Evolutionary conservation across 805 yeast genomes (phyloP).

Genomic region (Wickerhamiella domercqiae): DNA sequence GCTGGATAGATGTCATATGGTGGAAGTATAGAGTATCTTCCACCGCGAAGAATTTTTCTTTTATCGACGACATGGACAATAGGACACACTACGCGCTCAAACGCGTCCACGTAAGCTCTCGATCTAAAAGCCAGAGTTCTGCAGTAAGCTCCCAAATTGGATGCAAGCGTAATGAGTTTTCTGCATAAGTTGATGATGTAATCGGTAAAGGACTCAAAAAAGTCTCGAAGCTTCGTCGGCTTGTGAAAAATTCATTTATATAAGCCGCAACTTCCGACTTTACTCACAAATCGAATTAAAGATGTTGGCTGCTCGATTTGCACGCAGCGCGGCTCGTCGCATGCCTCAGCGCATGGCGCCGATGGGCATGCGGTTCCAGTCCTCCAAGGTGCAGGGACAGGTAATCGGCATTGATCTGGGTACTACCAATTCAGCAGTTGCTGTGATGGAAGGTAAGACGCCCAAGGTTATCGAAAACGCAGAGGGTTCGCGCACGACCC

Average conservation of each 20-base stretch:
- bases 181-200: too few relatives aligned
- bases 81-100: too few relatives aligned
- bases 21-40: too few relatives aligned
- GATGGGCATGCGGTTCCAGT: slow-evolving; percentile 30
- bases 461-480: slow-evolving; percentile 69
- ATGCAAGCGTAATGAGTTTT: background rate
- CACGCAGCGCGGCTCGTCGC: slow-evolving; percentile 20
- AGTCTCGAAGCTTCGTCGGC: slow-evolving; percentile 3
- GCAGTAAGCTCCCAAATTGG: background rate
- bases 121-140: slow-evolving; percentile 1
- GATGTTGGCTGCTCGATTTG: slow-evolving; percentile 29
- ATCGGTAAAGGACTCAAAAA: too few relatives aligned
- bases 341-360: slow-evolving; percentile 12
- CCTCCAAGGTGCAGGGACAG: slow-evolving; percentile 37
- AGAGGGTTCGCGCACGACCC: slow-evolving; percentile 71
- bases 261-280: slow-evolving; percentile 5
- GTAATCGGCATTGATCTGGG: slow-evolving; percentile 81
- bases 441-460: slow-evolving; percentile 61
- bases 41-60: too few relatives aligned
- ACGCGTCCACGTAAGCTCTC: too few relatives aligned
- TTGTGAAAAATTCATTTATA: slow-evolving; percentile 7
- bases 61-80: too few relatives aligned
- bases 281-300: slow-evolving; percentile 5
- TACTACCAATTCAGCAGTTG: slow-evolving; percentile 83
- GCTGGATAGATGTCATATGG: too few relatives aligned